phyloP scores from a whole-genome alignment of 148 eudicot genomes.

The Rhododendron molle region DNA sequence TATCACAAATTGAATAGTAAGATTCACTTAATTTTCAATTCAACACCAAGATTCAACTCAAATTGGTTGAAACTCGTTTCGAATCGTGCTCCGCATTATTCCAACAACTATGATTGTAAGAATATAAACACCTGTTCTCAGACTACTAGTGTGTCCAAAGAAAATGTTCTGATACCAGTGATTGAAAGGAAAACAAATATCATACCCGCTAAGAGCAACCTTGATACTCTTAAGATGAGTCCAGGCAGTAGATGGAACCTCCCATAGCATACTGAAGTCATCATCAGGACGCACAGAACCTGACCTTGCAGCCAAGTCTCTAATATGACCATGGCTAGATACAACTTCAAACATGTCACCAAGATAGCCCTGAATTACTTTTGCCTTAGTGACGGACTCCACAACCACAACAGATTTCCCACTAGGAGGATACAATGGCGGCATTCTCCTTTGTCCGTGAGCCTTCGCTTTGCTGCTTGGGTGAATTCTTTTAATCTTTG shows the following conservation, averaged over 20 bases:
- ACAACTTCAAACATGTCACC: conserved; percentile 92
- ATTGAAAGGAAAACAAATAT: not conserved
- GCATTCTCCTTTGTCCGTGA: conserved; percentile 27
- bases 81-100: not conserved
- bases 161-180: not conserved
- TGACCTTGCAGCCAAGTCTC: conserved; percentile 96
- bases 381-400: conserved; percentile 91
- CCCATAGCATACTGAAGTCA: conserved; percentile 98
- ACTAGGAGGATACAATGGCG: conserved; percentile 72
- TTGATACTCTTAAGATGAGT: conserved; percentile 97
- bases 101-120: not conserved
- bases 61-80: not conserved
- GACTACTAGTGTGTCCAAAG: not conserved
- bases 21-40: not conserved
- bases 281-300: conserved; percentile 96
- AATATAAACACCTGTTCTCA: not conserved
- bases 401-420: conserved; percentile 86
- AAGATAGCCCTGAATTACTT: conserved; percentile 92
- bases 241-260: conserved; percentile 96
- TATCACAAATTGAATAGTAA: not conserved
- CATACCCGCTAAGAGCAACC: conserved; percentile 83
- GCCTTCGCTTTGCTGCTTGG: conserved; percentile 36
- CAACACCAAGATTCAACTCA: not conserved
- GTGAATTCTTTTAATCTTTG: conserved; percentile 22
- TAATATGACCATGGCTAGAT: conserved; percentile 97